phyloP scores from a whole-genome alignment of 2,329 filamentous ascomycete genomes.

The Endoconidiophora laricicola region DNA sequence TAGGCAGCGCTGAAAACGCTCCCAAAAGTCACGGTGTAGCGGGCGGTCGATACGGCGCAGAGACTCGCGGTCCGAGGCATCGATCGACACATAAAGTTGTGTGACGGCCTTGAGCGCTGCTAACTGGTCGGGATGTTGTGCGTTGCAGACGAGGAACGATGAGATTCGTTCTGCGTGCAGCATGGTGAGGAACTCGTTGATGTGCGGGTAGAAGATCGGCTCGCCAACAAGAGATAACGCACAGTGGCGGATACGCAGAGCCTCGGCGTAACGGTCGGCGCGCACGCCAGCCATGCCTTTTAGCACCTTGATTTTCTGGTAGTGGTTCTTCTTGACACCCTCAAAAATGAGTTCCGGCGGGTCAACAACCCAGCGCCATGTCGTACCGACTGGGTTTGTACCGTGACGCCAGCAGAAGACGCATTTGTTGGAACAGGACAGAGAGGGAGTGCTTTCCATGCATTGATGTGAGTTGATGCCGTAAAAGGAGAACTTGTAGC shows the following conservation, averaged over 20 bases:
- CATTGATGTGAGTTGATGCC: conserved; percentile 92
- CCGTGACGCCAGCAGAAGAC: conserved; percentile 98
- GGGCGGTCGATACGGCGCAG: conserved; percentile 80
- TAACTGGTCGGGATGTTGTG: conserved; percentile 85
- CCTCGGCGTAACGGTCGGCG: conserved; percentile 81
- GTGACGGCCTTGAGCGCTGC: conserved; percentile 71
- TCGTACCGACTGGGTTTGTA: conserved; percentile 91
- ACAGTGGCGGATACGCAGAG: conserved; percentile 84
- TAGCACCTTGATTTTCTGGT: conserved; percentile 96
- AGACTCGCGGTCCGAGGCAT: conserved; percentile 78
- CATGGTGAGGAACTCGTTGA: conserved; percentile 77
- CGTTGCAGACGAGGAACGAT: conserved; percentile 91
- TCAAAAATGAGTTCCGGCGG: conserved; percentile 77
- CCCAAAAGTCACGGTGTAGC: conserved; percentile 93
- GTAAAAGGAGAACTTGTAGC: conserved; percentile 97
- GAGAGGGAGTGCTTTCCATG: conserved; percentile 93
- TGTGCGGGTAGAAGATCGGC: conserved; percentile 96
- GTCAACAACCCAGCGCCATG: conserved; percentile 92
- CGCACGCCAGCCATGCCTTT: conserved; percentile 84
- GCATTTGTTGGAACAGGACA: conserved; percentile 96
- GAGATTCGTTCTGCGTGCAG: conserved; percentile 77
- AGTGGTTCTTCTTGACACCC: conserved; percentile 81
- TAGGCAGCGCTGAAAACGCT: conserved; percentile 79
- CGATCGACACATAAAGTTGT: conserved; percentile 91
- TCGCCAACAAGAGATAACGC: conserved; percentile 85